These are phyloP conservation scores for Blastomyces silverae DNA, from an alignment of 2,329 filamentous ascomycete genomes.

Conservation along the genomic window DNA sequence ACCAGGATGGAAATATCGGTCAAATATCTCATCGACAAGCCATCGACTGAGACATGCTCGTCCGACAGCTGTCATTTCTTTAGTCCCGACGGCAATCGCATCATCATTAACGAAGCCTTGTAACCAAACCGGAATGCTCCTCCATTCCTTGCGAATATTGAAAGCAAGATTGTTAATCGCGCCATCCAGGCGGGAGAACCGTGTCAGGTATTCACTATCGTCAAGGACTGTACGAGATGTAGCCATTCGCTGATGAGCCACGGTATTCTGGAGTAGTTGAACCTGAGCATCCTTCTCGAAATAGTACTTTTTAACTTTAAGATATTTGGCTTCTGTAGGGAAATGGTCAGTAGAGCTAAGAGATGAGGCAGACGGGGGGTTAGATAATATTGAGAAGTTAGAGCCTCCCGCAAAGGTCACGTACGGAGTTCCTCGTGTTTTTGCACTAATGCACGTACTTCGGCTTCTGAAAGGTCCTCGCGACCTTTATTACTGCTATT, in stretches of 20 bases:
- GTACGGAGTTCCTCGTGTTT: slow-evolving; percentile 44
- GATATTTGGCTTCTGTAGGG: slow-evolving; percentile 77
- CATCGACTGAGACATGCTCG: slow-evolving; percentile 82
- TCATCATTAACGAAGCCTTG: slow-evolving; percentile 73
- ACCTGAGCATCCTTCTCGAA: slow-evolving; percentile 88
- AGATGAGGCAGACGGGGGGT: slow-evolving; percentile 6
- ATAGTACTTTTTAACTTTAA: slow-evolving; percentile 95
- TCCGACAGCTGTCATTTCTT: slow-evolving; percentile 96
- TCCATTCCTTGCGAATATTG: slow-evolving; percentile 94
- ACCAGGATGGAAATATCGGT: slow-evolving; percentile 85
- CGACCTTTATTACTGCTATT: slow-evolving; percentile 29
- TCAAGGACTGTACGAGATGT: slow-evolving; percentile 91
- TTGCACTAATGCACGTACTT: slow-evolving; percentile 41
- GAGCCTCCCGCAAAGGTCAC: slow-evolving; percentile 19
- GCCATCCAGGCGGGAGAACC: slow-evolving; percentile 86
- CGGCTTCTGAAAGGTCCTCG: slow-evolving; percentile 38
- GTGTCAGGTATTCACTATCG: slow-evolving; percentile 84
- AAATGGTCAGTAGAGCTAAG: slow-evolving; percentile 14
- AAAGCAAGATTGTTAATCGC: slow-evolving; percentile 93
- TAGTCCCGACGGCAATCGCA: slow-evolving; percentile 77
- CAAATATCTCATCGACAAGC: slow-evolving; percentile 85
- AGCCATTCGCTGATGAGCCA: slow-evolving; percentile 91
- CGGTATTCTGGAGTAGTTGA: slow-evolving; percentile 91
- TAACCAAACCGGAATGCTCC: slow-evolving; percentile 71
- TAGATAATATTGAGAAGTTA: slow-evolving; percentile 12